Evolutionary conservation across 1,139 yeast genomes (phyloP), one percentile per base, ranked within the genome.

Genomic region (Blastobotrys petasosporus): DNA sequence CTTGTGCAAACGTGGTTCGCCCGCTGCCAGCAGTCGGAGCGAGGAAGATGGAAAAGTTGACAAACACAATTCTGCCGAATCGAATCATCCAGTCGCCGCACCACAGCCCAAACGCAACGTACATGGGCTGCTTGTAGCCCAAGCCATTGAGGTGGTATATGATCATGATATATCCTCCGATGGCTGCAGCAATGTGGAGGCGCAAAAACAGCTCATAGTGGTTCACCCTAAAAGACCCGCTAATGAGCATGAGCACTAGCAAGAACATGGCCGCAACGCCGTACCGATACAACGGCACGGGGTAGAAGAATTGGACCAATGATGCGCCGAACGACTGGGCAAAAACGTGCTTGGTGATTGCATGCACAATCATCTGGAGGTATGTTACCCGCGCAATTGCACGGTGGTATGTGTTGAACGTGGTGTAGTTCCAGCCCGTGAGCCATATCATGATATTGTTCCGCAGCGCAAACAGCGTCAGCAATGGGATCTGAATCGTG

Each of bases 401-500:
- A 42, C 82, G 67, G 56, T 82, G 87, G 67, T 75, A 53, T 67
- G 69, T 51, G 72, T 78, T 75, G 55, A 76, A 80, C 0, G 81
- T 73, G 2, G 85, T 66, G 58, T 75, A 81, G 36, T 80, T 76
- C 78, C 84, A 74, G 11, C 83, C 77, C 0, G 86, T 78, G 2
- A 77, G 37, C 70, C 74, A 69, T 44, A 77, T 76, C 11, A 80
- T 61, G 34, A 80, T 57, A 55, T 81, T 81, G 59, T 74, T 80
- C 56, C 87, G 64, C 30, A 84, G 78, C 0, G 83, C 84, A 66
- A 80, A 73, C 32, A 77, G 61, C 17, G 79, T 68, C 28, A 80
- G 57, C 32, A 80, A 56, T 0, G 85, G 85, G 61, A 77, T 62
- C 51, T 78, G 69, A 28, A 74, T 69, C n/a, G 80, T 75, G 2